Conservation (phyloP, 1,139 yeast species). For the Yamadazyma songkhlaensis region DNA sequence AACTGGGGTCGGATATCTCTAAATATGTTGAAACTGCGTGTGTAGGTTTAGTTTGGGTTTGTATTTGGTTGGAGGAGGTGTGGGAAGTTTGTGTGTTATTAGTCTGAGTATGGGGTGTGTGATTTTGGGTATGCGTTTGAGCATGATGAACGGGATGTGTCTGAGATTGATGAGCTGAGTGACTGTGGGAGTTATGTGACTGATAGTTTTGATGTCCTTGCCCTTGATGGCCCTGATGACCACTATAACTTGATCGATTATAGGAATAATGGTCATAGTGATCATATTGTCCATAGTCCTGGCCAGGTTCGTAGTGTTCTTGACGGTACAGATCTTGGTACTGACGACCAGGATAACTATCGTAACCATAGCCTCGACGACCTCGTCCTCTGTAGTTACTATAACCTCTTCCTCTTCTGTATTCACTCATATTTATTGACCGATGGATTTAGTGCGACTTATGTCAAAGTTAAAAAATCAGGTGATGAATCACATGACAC, state of each 20-base stretch:
- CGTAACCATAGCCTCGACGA: conserved; percentile 3
- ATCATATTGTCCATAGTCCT: neutral
- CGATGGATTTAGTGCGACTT: no score
- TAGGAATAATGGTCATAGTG: neutral
- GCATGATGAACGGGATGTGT: neutral
- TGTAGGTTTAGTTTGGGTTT: neutral
- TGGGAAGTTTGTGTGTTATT: no score
- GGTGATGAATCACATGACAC: no score
- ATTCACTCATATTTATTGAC: conserved; percentile 3
- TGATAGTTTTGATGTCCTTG: no score
- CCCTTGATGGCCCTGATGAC: no score
- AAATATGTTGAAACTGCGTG: conserved; percentile 2
- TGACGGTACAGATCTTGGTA: conserved; percentile 14
- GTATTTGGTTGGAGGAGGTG: no score
- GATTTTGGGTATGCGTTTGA: neutral
- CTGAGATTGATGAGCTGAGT: neutral
- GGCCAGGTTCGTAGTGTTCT: conserved; percentile 12
- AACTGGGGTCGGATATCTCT: conserved; percentile 1
- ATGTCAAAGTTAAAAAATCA: no score
- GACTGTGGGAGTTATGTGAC: no score
- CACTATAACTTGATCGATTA: no score
- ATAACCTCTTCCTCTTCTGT: conserved; percentile 11
- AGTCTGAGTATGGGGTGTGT: no score
- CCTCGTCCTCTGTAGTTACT: conserved; percentile 13
- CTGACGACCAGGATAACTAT: conserved; percentile 3